These are phyloP conservation scores for Malus hybrid DNA, from an alignment of 331 rosid species.

Conservation along the genomic window DNA sequence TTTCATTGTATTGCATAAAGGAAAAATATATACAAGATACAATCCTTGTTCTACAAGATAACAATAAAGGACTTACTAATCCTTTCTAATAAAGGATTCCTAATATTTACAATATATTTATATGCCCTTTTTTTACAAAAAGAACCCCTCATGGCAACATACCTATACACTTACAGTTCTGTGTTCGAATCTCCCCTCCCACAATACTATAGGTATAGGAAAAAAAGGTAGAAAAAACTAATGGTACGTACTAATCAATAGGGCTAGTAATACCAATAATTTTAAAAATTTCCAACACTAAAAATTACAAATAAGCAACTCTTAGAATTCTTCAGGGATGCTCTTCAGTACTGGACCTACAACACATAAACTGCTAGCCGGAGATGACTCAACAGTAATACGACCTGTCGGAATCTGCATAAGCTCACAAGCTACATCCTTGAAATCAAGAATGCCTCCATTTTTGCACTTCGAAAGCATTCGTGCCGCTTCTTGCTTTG, in stretches of 20 bases:
- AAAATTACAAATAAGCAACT: neutral
- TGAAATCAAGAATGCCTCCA: conserved; percentile 55
- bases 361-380: neutral
- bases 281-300: neutral
- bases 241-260: neutral
- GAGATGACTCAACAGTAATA: conserved; percentile 16
- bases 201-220: no score
- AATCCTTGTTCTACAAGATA: no score
- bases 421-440: conserved; percentile 49
- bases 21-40: no score
- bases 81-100: no score
- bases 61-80: no score
- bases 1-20: no score
- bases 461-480: conserved; percentile 57
- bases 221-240: neutral
- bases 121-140: no score
- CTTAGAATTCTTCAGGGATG: conserved; percentile 2
- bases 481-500: conserved; percentile 63
- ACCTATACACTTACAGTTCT: no score
- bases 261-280: neutral
- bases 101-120: no score
- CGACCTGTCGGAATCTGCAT: conserved; percentile 25
- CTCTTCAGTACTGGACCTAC: neutral
- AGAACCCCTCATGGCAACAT: no score
- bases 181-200: no score